A percentile compares a stretch with the other conserved stretches of the same genome.
phyloP scores from a whole-genome alignment of 2,329 filamentous ascomycete genomes.

The Pseudopithomyces maydicus region DNA sequence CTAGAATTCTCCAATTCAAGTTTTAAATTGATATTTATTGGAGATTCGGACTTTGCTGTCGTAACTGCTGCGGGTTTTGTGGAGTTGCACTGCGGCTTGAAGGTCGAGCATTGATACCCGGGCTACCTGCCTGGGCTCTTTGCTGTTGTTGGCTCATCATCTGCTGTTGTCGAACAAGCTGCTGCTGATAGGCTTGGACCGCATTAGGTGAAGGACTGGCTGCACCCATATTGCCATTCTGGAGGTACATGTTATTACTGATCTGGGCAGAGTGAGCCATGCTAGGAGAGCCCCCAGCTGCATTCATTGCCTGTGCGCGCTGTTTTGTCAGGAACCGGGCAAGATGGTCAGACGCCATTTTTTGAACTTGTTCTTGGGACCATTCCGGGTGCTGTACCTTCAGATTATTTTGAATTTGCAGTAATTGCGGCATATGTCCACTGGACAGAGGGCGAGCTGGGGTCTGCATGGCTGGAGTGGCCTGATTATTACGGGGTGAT shows the following conservation, averaged over 20 bases:
- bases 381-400: slow-evolving; percentile 45
- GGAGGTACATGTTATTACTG: slow-evolving; percentile 40
- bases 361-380: slow-evolving; percentile 39
- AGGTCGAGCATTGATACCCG: slow-evolving; percentile 36
- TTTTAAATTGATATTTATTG: slow-evolving; percentile 36
- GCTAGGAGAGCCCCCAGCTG: slow-evolving; percentile 40
- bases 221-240: slow-evolving; percentile 32
- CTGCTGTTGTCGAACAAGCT: slow-evolving; percentile 45
- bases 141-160: slow-evolving; percentile 41
- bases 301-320: slow-evolving; percentile 43
- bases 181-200: slow-evolving; percentile 44
- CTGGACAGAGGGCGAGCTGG: slow-evolving; percentile 36
- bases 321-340: slow-evolving; percentile 37
- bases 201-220: slow-evolving; percentile 39
- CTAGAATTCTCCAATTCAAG: not conserved
- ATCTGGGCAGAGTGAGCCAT: slow-evolving; percentile 40
- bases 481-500: slow-evolving; percentile 41
- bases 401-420: slow-evolving; percentile 37
- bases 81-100: slow-evolving; percentile 46
- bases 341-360: slow-evolving; percentile 42
- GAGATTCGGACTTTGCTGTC: slow-evolving; percentile 29
- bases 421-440: slow-evolving; percentile 40
- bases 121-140: slow-evolving; percentile 37
- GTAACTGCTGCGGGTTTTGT: slow-evolving; percentile 36
- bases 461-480: slow-evolving; percentile 35